These are phyloP conservation scores for Luffa acutangula DNA, from an alignment of 306 rosid species.

Conservation along the genomic window DNA sequence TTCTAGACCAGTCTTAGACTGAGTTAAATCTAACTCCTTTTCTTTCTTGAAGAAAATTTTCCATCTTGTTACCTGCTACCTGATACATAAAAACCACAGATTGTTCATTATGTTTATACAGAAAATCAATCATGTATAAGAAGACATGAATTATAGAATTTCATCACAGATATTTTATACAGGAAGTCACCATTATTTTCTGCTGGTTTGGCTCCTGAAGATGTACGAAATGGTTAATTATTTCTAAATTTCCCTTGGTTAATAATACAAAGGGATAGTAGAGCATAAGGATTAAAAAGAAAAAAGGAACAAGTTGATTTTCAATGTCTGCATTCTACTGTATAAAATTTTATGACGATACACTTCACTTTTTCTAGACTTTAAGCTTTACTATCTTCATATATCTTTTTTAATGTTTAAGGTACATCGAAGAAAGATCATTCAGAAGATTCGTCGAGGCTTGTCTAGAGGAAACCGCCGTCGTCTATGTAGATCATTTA, in stretches of 20 bases:
- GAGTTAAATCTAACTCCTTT: background rate
- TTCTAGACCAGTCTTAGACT: background rate
- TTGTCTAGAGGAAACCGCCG: constrained; percentile 87
- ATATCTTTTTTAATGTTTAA: constrained; percentile 22
- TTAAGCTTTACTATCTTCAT: background rate
- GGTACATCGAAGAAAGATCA: constrained; percentile 97
- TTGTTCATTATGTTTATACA: background rate
- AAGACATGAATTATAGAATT: background rate
- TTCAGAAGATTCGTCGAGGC: constrained; percentile 98
- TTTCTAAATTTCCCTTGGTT: background rate
- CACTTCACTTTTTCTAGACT: background rate
- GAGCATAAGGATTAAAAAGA: background rate
- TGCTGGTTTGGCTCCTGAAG: background rate
- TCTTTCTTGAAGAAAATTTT: background rate
- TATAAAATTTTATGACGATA: background rate
- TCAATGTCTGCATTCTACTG: background rate
- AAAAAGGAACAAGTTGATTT: background rate
- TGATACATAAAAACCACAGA: background rate
- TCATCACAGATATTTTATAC: background rate
- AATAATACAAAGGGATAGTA: background rate
- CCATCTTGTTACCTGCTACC: background rate
- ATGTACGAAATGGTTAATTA: background rate
- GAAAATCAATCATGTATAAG: background rate
- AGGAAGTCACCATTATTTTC: background rate
- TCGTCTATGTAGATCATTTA: constrained; percentile 85